A percentile compares a stretch with the other conserved stretches of the same genome.
Conservation (phyloP, 2,329 filamentous ascomycete species). For the Pseudogymnoascus sp. region DNA sequence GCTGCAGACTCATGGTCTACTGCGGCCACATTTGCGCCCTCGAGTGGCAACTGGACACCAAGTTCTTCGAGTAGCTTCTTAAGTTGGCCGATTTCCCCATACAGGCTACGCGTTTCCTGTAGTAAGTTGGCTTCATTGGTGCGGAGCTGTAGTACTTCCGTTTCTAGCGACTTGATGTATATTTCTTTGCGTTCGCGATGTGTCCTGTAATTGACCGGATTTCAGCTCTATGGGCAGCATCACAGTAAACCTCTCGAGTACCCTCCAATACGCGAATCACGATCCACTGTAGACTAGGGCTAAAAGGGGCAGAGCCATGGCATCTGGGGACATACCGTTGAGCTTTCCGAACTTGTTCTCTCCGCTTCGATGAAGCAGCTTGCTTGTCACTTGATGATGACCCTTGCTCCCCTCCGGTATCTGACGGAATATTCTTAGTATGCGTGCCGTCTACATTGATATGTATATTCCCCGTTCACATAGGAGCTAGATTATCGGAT, state of each 20-base stretch:
- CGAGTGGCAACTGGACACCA: neutral
- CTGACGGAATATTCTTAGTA: neutral
- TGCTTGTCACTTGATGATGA: conserved; percentile 3
- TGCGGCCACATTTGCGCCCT: neutral
- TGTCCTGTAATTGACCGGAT: conserved; percentile 15
- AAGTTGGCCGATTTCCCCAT: conserved; percentile 16
- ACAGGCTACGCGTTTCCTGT: conserved; percentile 18
- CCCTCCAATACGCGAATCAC: neutral
- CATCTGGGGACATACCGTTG: neutral
- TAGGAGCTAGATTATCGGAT: neutral
- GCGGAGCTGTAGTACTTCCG: conserved; percentile 18
- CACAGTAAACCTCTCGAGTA: neutral
- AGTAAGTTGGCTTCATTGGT: conserved; percentile 20
- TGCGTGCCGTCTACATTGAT: neutral
- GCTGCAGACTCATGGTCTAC: conserved; percentile 13
- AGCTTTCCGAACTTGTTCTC: neutral
- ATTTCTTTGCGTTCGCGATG: conserved; percentile 28
- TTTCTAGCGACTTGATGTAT: conserved; percentile 26
- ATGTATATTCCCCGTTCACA: neutral
- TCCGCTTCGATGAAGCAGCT: neutral
- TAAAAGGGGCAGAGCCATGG: neutral
- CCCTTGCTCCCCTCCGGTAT: neutral
- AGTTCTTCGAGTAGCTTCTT: conserved; percentile 10
- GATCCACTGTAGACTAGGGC: neutral
- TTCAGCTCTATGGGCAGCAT: neutral